phyloP scores from a whole-genome alignment of 2,329 filamentous ascomycete genomes.

The Ophiocordyceps sinensis region DNA sequence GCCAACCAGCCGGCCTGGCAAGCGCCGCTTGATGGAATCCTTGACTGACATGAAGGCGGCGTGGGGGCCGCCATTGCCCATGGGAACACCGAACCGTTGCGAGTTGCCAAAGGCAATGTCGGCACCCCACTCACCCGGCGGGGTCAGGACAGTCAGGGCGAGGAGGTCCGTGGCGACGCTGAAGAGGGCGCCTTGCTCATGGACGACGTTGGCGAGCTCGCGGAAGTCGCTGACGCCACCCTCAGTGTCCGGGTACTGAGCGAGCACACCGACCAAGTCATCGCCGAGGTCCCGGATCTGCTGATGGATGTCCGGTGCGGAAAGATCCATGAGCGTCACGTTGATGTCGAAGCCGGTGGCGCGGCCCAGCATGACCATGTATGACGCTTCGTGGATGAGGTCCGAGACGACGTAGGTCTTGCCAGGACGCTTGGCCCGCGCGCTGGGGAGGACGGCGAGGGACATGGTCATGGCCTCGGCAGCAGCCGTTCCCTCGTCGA shows the following conservation, averaged over 20 bases:
- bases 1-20: constrained; percentile 80
- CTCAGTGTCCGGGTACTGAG: constrained; percentile 88
- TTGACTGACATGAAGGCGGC: constrained; percentile 89
- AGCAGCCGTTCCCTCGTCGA: constrained; percentile 85
- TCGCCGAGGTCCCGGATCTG: constrained; percentile 61
- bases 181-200: constrained; percentile 64
- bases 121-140: constrained; percentile 86
- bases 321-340: constrained; percentile 58
- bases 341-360: constrained; percentile 85
- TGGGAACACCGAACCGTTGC: constrained; percentile 80
- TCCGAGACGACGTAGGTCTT: constrained; percentile 79
- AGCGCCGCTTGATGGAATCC: constrained; percentile 87
- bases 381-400: constrained; percentile 71
- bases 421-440: constrained; percentile 56
- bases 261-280: constrained; percentile 74
- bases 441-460: constrained; percentile 56
- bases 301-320: constrained; percentile 44
- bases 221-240: constrained; percentile 68
- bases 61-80: constrained; percentile 89
- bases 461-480: constrained; percentile 95
- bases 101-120: constrained; percentile 91
- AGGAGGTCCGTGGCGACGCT: constrained; percentile 82
- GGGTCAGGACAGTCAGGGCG: constrained; percentile 72
- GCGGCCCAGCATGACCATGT: constrained; percentile 69
- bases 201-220: constrained; percentile 58